Evolutionary conservation across 805 yeast species (phyloP).

Genomic region (Kluyveromyces dobzhanskii): DNA sequence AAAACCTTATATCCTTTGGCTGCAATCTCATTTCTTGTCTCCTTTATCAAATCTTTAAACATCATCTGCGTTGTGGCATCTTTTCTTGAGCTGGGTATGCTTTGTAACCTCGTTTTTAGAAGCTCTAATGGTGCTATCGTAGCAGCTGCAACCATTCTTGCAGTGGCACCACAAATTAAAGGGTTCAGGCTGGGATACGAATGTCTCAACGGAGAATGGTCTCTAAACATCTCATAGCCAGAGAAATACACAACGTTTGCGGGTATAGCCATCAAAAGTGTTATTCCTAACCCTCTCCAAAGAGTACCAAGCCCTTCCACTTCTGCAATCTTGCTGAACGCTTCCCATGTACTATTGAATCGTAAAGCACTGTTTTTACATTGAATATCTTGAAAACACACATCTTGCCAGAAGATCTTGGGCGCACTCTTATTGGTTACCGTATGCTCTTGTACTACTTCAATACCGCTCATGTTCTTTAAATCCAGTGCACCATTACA

Average conservation of each 20-base stretch:
- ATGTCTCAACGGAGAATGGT: conserved; percentile 48
- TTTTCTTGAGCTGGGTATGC: conserved; percentile 52
- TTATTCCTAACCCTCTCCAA: conserved; percentile 84
- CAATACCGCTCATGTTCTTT: not conserved
- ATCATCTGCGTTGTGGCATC: conserved; percentile 25
- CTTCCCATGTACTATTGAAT: conserved; percentile 65
- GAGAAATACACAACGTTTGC: conserved; percentile 89
- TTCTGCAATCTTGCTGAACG: conserved; percentile 54
- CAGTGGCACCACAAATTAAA: conserved; percentile 73
- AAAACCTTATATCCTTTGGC: conserved; percentile 53
- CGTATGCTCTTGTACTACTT: not conserved
- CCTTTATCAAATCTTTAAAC: conserved; percentile 41
- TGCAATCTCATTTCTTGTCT: conserved; percentile 43
- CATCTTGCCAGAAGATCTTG: conserved; percentile 26
- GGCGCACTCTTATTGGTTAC: conserved; percentile 8
- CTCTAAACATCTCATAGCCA: conserved; percentile 83
- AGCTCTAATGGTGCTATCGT: conserved; percentile 82
- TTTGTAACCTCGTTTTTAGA: conserved; percentile 79
- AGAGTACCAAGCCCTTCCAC: conserved; percentile 71
- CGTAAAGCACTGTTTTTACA: conserved; percentile 24
- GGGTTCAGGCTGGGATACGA: conserved; percentile 48
- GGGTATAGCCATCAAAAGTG: conserved; percentile 84
- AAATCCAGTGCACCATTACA: conserved; percentile 15
- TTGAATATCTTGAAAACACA: conserved; percentile 26
- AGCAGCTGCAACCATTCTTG: conserved; percentile 77